phyloP scores from a whole-genome alignment of 1,284 basidiomycete genomes.

The Limonomyces culmigenus region DNA sequence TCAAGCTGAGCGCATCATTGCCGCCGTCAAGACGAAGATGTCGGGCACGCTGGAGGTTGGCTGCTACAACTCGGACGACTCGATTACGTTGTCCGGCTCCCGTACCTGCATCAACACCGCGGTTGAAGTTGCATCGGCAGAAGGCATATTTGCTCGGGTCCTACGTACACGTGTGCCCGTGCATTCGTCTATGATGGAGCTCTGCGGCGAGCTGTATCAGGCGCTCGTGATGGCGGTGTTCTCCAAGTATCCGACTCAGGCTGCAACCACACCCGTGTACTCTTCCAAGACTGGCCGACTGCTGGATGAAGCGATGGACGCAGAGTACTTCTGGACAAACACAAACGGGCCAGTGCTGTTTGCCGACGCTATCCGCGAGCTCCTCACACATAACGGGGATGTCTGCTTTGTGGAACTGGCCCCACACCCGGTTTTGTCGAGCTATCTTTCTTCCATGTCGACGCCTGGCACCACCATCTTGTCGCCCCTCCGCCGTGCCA shows the following conservation, averaged over 20 bases:
- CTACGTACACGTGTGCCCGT: constrained; percentile 16
- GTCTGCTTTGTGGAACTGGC: constrained; percentile 15
- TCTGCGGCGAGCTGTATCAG: constrained; percentile 13
- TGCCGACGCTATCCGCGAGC: constrained; percentile 8
- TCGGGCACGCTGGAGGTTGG: constrained; percentile 14
- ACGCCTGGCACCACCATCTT: background rate
- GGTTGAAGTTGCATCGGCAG: constrained; percentile 10
- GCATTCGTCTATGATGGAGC: constrained; percentile 18
- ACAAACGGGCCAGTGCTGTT: constrained; percentile 17
- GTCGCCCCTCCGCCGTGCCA: constrained; percentile 1
- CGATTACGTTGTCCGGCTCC: constrained; percentile 19
- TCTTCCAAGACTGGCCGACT: constrained; percentile 12
- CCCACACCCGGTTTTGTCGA: constrained; percentile 19
- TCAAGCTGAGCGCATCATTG: constrained; percentile 12
- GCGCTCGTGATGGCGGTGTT: constrained; percentile 12
- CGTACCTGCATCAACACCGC: constrained; percentile 13
- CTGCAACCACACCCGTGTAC: constrained; percentile 11
- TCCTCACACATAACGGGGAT: constrained; percentile 8
- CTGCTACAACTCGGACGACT: constrained; percentile 19
- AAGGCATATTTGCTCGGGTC: constrained; percentile 15
- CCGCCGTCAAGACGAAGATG: constrained; percentile 4
- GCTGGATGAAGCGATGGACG: constrained; percentile 8
- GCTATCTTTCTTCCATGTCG: constrained; percentile 11
- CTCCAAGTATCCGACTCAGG: constrained; percentile 9
- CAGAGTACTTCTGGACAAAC: constrained; percentile 20